phyloP scores from a whole-genome alignment of 208 protist species.

The Acanthamoeba triangularis region DNA sequence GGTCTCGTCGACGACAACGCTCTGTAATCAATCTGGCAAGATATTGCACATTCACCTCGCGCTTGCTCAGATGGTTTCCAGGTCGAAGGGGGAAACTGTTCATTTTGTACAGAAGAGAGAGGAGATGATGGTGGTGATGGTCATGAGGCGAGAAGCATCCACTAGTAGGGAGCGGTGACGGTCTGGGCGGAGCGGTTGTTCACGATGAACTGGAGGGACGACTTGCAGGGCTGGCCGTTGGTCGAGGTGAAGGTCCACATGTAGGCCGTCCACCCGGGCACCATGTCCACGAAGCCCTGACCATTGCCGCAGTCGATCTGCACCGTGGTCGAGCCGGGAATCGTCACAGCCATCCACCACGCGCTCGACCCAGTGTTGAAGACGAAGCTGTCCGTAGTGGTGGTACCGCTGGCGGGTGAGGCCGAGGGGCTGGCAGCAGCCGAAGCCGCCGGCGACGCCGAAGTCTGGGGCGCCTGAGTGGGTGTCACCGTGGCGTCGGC shows the following conservation, averaged over 20 bases:
- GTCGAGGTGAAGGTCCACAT: conserved; percentile 46
- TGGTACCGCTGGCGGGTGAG: not conserved
- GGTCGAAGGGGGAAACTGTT: too few relatives aligned
- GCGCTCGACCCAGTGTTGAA: not conserved
- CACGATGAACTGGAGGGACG: not conserved
- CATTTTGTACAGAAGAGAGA: too few relatives aligned
- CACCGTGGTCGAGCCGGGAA: not conserved
- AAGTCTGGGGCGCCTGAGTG: too few relatives aligned
- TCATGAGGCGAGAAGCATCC: too few relatives aligned
- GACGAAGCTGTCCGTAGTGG: too few relatives aligned
- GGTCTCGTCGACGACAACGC: too few relatives aligned
- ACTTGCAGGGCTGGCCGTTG: not conserved
- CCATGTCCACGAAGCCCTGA: not conserved
- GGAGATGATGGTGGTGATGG: too few relatives aligned
- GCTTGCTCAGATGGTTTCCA: too few relatives aligned
- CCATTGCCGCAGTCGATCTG: not conserved
- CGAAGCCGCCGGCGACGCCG: not conserved
- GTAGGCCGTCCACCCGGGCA: not conserved
- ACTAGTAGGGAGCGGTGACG: not conserved
- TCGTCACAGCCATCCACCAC: conserved; percentile 7
- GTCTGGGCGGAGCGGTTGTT: not conserved
- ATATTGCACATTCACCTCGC: too few relatives aligned
- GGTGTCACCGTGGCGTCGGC: not conserved
- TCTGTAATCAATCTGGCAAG: too few relatives aligned
- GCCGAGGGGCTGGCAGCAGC: not conserved